Conservation (phyloP, 352 stramenopile genomes). For the Phytophthora nicotianae region DNA sequence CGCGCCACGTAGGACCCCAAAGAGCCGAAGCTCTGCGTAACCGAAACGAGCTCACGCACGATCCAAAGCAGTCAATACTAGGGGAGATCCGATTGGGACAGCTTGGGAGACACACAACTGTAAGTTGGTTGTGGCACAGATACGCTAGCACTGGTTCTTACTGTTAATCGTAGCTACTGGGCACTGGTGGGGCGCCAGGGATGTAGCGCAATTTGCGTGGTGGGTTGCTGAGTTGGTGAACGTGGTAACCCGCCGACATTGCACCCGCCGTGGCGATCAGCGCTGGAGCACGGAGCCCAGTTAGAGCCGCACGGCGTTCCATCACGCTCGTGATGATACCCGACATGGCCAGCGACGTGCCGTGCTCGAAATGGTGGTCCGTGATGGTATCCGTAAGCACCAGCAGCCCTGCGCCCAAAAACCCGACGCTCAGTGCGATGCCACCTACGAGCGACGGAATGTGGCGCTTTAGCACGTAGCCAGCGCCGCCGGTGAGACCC, state of each 20-base stretch:
- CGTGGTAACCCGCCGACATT: conserved; percentile 71
- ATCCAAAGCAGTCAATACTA: neutral
- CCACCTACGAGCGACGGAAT: conserved; percentile 71
- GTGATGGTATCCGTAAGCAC: conserved; percentile 75
- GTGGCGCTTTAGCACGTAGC: conserved; percentile 68
- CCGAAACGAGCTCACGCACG: neutral
- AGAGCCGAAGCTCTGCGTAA: neutral
- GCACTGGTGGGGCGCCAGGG: conserved; percentile 49
- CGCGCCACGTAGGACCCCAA: too few species aligned
- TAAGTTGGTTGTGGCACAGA: neutral
- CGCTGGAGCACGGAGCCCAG: conserved; percentile 45
- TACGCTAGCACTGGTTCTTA: neutral
- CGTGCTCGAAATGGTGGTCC: conserved; percentile 73
- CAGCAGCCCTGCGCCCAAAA: conserved; percentile 68
- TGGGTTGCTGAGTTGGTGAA: conserved; percentile 67
- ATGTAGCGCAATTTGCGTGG: conserved; percentile 64
- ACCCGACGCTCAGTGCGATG: conserved; percentile 61
- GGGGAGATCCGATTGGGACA: too few species aligned
- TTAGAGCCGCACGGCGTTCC: conserved; percentile 52
- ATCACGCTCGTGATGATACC: conserved; percentile 68
- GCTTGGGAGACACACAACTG: too few species aligned
- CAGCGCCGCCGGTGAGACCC: conserved; percentile 61
- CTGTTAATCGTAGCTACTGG: conserved; percentile 38
- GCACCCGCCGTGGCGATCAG: conserved; percentile 57
- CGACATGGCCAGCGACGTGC: conserved; percentile 74